phyloP scores from a whole-genome alignment of 2,329 filamentous ascomycete species.

The Amylocarpus encephaloides region DNA sequence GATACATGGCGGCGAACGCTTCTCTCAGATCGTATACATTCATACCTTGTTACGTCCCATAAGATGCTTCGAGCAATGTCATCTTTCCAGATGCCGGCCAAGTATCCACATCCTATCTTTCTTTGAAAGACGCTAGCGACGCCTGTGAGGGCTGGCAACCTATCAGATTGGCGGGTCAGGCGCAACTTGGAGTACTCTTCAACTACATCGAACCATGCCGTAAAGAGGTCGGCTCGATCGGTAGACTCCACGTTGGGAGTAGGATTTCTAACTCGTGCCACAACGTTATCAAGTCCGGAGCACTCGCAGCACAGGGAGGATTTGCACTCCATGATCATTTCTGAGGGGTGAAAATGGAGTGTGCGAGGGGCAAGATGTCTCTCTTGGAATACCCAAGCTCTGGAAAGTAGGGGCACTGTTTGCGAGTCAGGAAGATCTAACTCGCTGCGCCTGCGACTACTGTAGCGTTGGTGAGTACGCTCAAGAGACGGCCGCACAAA shows the following conservation, averaged over 20 bases:
- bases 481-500: neutral
- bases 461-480: neutral
- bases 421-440: neutral
- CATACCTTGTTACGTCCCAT: no score
- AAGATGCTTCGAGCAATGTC: no score
- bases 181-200: neutral
- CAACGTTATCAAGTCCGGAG: neutral
- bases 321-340: conserved; percentile 5
- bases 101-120: neutral
- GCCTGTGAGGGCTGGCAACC: neutral
- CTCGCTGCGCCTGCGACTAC: neutral
- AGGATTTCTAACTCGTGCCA: no score
- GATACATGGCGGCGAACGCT: no score
- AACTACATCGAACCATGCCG: neutral
- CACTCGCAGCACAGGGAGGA: neutral
- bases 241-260: no score
- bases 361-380: conserved; percentile 7
- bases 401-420: conserved; percentile 1
- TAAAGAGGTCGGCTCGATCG: no score
- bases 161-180: neutral
- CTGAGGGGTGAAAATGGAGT: conserved; percentile 9
- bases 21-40: no score
- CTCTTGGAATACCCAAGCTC: conserved; percentile 17
- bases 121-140: neutral
- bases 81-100: neutral